Conservation (phyloP, 2,329 filamentous ascomycete genomes). For the Ophiostoma sp. region DNA sequence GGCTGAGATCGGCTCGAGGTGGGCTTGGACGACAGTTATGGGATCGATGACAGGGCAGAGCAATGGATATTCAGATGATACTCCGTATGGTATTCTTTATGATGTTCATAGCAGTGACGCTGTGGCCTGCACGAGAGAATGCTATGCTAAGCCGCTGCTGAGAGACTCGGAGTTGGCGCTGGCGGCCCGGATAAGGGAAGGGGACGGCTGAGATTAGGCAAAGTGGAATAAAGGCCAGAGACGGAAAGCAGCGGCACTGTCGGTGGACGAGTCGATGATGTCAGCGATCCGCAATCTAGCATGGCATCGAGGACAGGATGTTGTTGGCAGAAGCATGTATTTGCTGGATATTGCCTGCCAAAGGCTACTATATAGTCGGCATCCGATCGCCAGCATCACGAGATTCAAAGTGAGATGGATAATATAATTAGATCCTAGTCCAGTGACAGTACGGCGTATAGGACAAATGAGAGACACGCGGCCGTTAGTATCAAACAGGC, state of each 20-base stretch:
- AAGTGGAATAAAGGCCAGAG: constrained; percentile 1
- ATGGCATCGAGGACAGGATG: not conserved
- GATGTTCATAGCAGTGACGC: not conserved
- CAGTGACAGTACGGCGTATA: not conserved
- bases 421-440: not conserved
- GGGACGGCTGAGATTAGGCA: not conserved
- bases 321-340: not conserved
- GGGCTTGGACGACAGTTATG: not conserved
- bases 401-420: not conserved
- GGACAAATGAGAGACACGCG: not conserved
- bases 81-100: no score
- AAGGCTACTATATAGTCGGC: not conserved
- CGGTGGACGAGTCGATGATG: not conserved
- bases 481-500: not conserved
- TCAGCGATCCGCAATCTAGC: not conserved
- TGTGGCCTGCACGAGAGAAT: not conserved
- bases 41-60: not conserved
- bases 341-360: no score
- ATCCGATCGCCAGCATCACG: not conserved
- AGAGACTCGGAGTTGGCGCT: not conserved
- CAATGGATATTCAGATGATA: not conserved
- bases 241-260: not conserved
- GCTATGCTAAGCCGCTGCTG: not conserved
- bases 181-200: not conserved
- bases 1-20: not conserved